These are phyloP conservation scores for Calvatia gigantea DNA, from an alignment of 768 basidiomycete species.

Conservation along the genomic window DNA sequence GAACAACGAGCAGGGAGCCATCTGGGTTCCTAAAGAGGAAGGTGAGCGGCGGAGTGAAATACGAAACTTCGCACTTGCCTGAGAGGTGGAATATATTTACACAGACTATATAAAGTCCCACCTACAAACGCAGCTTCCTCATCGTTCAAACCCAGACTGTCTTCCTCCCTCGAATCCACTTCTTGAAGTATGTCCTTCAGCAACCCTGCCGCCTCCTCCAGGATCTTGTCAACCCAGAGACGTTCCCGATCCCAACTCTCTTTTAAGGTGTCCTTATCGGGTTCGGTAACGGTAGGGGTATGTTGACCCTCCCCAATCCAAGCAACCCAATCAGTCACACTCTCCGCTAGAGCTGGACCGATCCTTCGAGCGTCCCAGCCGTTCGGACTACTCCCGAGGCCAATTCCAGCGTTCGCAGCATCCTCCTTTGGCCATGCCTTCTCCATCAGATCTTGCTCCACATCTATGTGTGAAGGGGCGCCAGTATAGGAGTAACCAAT, in stretches of 20 bases:
- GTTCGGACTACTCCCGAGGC: constrained; percentile 28
- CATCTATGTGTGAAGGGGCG: constrained; percentile 52
- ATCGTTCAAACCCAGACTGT: constrained; percentile 46
- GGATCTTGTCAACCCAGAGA: constrained; percentile 39
- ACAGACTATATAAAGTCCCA: constrained; percentile 54
- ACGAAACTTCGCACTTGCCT: constrained; percentile 41
- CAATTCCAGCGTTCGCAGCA: constrained; percentile 18
- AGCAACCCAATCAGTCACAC: constrained; percentile 58
- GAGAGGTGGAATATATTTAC: constrained; percentile 51
- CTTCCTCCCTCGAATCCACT: constrained; percentile 63
- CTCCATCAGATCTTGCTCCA: constrained; percentile 66
- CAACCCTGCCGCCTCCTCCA: constrained; percentile 68
- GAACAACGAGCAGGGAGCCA: constrained; percentile 35
- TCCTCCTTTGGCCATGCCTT: constrained; percentile 73
- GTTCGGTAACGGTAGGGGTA: constrained; percentile 21
- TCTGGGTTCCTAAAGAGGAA: constrained; percentile 25
- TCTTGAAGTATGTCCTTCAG: constrained; percentile 74
- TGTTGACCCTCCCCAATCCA: constrained; percentile 23
- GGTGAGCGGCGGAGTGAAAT: neutral
- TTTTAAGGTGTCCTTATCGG: constrained; percentile 12
- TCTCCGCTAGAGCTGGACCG: constrained; percentile 49
- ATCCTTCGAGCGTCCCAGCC: constrained; percentile 67
- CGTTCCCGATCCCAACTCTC: constrained; percentile 27
- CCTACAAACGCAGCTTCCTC: constrained; percentile 68
- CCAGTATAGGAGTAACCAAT: constrained; percentile 57